A percentile compares a stretch with the other conserved stretches of the same genome.
phyloP scores from a whole-genome alignment of 352 stramenopile species.

The Saprolegnia parasitica region DNA sequence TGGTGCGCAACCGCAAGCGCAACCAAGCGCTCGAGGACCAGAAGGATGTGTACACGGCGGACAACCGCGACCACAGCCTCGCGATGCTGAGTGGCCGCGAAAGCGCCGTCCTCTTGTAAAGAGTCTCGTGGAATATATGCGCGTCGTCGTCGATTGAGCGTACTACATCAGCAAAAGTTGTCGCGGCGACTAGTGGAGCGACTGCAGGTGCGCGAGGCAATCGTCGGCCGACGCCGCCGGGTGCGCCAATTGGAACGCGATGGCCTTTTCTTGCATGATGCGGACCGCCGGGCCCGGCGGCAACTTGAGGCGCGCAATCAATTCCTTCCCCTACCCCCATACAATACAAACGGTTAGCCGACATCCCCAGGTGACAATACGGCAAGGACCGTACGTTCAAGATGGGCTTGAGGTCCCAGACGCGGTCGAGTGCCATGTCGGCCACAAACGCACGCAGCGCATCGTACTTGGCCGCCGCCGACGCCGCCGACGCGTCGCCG shows the following conservation, averaged over 20 bases:
- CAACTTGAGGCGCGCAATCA: conserved; percentile 54
- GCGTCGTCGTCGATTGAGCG: no score
- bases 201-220: conserved; percentile 44
- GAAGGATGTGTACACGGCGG: neutral
- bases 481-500: conserved; percentile 22
- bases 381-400: conserved; percentile 47
- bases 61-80: neutral
- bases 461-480: conserved; percentile 35
- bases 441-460: conserved; percentile 37
- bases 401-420: conserved; percentile 64
- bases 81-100: neutral
- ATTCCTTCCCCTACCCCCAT: conserved; percentile 50
- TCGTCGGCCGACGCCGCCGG: conserved; percentile 51
- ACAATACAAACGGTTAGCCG: neutral
- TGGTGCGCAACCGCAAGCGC: conserved; percentile 20
- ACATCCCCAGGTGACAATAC: neutral
- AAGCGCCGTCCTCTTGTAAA: neutral
- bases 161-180: no score
- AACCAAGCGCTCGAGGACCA: conserved; percentile 10
- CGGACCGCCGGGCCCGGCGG: conserved; percentile 60
- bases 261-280: conserved; percentile 46
- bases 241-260: conserved; percentile 57
- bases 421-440: conserved; percentile 35
- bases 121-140: no score
- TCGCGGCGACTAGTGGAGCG: neutral